Evolutionary conservation across 2,329 filamentous ascomycete genomes (phyloP).

Genomic region (Fusarium pininemorale): DNA sequence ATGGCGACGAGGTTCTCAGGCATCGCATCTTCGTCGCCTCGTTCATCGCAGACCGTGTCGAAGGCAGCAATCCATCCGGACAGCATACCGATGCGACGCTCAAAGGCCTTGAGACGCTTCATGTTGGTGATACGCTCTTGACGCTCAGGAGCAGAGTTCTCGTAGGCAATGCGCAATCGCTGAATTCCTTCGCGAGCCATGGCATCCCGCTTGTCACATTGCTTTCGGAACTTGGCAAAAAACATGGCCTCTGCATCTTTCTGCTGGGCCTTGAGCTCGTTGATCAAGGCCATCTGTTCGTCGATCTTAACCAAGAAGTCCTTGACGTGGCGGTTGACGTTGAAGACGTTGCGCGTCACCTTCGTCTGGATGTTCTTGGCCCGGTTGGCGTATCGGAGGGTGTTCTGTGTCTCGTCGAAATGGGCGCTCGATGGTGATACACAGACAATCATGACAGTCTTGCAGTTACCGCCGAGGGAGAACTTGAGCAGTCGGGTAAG

Average conservation of each 20-base stretch:
- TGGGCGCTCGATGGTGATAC: slow-evolving; percentile 96
- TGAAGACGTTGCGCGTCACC: slow-evolving; percentile 98
- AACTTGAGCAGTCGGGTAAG: slow-evolving; percentile 96
- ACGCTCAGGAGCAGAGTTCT: slow-evolving; percentile 79
- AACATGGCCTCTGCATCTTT: slow-evolving; percentile 85
- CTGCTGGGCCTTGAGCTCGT: slow-evolving; percentile 91
- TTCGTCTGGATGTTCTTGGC: slow-evolving; percentile 99
- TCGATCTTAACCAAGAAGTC: slow-evolving; percentile 99
- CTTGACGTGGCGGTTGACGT: slow-evolving; percentile 98
- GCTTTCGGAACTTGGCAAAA: slow-evolving; percentile 90
- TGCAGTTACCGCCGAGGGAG: slow-evolving; percentile 96
- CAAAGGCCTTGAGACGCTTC: slow-evolving; percentile 83
- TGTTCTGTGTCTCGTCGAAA: slow-evolving; percentile 98
- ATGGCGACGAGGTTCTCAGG: slow-evolving; percentile 76
- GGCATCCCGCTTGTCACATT: slow-evolving; percentile 82
- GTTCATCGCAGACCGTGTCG: slow-evolving; percentile 78
- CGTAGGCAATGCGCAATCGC: slow-evolving; percentile 83
- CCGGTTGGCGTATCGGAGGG: slow-evolving; percentile 93
- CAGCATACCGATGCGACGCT: slow-evolving; percentile 85
- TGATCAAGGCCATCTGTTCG: slow-evolving; percentile 96
- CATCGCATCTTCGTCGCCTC: slow-evolving; percentile 63
- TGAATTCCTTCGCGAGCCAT: slow-evolving; percentile 80
- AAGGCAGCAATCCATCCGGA: slow-evolving; percentile 94
- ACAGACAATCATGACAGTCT: slow-evolving; percentile 99
- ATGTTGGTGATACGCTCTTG: slow-evolving; percentile 81